Evolutionary conservation across 2,329 filamentous ascomycete genomes (phyloP).

Genomic region (Sclerotinia glacialis): DNA sequence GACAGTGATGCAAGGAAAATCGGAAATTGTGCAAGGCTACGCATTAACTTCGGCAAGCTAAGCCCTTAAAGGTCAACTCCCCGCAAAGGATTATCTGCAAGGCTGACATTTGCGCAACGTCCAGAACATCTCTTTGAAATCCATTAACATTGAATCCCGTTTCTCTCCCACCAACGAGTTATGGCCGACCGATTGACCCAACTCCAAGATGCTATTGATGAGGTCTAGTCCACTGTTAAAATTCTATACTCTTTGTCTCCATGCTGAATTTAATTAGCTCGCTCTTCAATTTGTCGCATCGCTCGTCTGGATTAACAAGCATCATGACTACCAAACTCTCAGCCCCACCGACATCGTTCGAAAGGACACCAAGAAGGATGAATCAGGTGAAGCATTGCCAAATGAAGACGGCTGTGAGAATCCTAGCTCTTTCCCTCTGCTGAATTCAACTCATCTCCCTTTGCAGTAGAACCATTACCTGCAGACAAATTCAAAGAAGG

Average conservation of each 20-base stretch:
- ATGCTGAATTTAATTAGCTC: conserved; percentile 47
- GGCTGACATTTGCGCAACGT: conserved; percentile 6
- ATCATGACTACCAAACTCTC: conserved; percentile 64
- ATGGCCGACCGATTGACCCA: conserved; percentile 80
- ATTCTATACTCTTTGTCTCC: background rate
- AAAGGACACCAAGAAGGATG: conserved; percentile 48
- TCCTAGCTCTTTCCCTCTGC: background rate
- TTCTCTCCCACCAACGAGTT: background rate
- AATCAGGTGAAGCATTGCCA: conserved; percentile 27
- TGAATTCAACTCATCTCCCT: conserved; percentile 24
- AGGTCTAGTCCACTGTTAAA: conserved; percentile 50
- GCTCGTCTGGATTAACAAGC: conserved; percentile 63
- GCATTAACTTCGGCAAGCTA: background rate
- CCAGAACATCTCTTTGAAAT: conserved; percentile 5
- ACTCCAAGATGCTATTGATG: conserved; percentile 79
- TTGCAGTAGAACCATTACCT: conserved; percentile 58
- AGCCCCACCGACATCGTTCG: conserved; percentile 57
- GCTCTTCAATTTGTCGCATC: conserved; percentile 67
- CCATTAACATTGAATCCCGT: conserved; percentile 8
- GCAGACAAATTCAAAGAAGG: conserved; percentile 64
- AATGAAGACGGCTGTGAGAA: conserved; percentile 16
- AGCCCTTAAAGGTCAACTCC: background rate
- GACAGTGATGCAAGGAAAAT: conserved; percentile 3
- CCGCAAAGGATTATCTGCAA: conserved; percentile 5
- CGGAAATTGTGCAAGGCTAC: conserved; percentile 16